These are phyloP conservation scores for Phytophthora pisi DNA, from an alignment of 352 stramenopile species.

Conservation along the genomic window DNA sequence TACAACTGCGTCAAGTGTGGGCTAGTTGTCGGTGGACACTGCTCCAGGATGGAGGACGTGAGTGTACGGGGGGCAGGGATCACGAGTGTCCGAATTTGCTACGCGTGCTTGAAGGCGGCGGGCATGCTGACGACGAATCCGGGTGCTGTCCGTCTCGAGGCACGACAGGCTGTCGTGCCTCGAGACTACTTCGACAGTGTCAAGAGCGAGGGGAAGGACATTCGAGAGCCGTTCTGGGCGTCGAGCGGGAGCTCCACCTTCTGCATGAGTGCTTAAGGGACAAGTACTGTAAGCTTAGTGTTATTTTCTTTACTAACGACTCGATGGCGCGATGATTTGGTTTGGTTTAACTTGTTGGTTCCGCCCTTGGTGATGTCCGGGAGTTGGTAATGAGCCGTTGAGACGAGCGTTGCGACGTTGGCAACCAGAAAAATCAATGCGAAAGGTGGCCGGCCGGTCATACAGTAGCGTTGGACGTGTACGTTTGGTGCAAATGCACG, in stretches of 20 bases:
- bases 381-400: slow-evolving; percentile 9
- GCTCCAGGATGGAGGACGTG: slow-evolving; percentile 38
- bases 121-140: slow-evolving; percentile 28
- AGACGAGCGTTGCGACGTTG: slow-evolving; percentile 5
- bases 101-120: slow-evolving; percentile 20
- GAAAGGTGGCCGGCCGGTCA: neutral
- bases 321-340: neutral
- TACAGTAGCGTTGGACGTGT: neutral
- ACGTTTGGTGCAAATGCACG: neutral
- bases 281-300: neutral
- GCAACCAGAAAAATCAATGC: neutral
- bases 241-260: slow-evolving; percentile 9
- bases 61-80: slow-evolving; percentile 44
- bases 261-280: slow-evolving; percentile 4
- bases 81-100: slow-evolving; percentile 43
- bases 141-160: slow-evolving; percentile 4
- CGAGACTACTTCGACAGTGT: slow-evolving; percentile 31
- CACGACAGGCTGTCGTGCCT: neutral
- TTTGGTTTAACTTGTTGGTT: slow-evolving; percentile 2
- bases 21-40: slow-evolving; percentile 31
- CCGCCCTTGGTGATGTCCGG: neutral
- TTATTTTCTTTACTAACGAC: neutral
- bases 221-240: slow-evolving; percentile 30
- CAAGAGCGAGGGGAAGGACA: slow-evolving; percentile 23
- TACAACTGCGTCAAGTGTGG: slow-evolving; percentile 38